Evolutionary conservation across 169 alveolate species (phyloP).

Genomic region (Condylostoma magnum): DNA sequence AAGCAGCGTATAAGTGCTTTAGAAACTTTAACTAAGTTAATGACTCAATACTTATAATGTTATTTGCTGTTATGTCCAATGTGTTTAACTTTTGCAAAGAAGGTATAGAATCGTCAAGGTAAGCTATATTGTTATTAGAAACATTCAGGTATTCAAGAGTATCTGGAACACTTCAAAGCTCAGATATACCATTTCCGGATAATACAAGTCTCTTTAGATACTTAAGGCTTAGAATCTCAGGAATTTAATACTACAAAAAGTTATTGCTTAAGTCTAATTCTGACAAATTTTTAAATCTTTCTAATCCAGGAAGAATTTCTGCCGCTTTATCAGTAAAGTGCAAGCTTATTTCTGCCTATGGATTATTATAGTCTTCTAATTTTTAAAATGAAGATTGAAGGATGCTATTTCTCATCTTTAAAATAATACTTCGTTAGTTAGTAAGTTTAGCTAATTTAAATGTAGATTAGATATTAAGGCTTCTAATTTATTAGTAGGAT

Average conservation of each 20-base stretch:
- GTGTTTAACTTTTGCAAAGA: neutral
- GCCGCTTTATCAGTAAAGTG: too few relatives aligned
- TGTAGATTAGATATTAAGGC: too few relatives aligned
- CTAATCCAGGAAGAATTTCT: too few relatives aligned
- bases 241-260: neutral
- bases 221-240: slow-evolving; percentile 9
- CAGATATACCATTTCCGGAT: slow-evolving; percentile 2
- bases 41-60: neutral
- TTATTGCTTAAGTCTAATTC: slow-evolving; percentile 18
- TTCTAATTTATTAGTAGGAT: too few relatives aligned
- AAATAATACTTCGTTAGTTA: too few relatives aligned
- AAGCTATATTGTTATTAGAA: neutral
- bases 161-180: neutral
- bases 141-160: neutral
- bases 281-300: slow-evolving; percentile 20
- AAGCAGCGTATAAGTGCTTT: slow-evolving; percentile 6
- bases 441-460: too few relatives aligned
- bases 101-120: neutral
- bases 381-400: too few relatives aligned
- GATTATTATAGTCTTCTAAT: too few relatives aligned
- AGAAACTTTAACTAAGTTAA: neutral
- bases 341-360: too few relatives aligned
- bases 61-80: slow-evolving; percentile 1
- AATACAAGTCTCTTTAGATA: slow-evolving; percentile 18
- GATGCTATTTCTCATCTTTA: too few relatives aligned